Conservation (phyloP, 768 basidiomycete genomes). For the Leucocoprinus birnbaumii region DNA sequence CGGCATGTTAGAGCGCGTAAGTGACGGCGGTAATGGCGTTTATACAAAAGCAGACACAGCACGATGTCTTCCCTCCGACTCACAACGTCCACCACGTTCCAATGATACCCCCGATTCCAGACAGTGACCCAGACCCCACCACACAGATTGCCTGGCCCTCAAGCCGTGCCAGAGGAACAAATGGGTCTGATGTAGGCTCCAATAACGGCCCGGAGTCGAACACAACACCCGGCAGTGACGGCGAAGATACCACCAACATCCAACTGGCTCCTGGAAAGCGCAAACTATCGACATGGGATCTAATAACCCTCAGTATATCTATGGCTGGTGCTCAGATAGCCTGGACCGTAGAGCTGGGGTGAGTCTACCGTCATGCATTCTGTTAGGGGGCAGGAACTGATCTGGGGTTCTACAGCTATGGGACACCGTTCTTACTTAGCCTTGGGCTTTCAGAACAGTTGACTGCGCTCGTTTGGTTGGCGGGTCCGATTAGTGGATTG, state of each 20-base stretch:
- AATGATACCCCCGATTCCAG: constrained; percentile 65
- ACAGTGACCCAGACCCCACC: constrained; percentile 68
- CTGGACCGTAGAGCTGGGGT: constrained; percentile 96
- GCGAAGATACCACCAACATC: constrained; percentile 13
- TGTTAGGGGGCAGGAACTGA: not conserved
- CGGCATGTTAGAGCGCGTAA: not conserved
- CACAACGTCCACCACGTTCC: constrained; percentile 6
- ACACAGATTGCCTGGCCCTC: constrained; percentile 79
- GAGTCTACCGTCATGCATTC: constrained; percentile 21
- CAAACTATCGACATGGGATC: constrained; percentile 58
- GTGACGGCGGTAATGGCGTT: not conserved
- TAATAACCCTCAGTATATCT: constrained; percentile 81
- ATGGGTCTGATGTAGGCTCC: constrained; percentile 23
- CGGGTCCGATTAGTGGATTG: constrained; percentile 92
- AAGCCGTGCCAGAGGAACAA: constrained; percentile 24
- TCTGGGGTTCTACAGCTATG: constrained; percentile 59
- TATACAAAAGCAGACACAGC: not conserved
- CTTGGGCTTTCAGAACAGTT: constrained; percentile 78
- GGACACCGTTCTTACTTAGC: constrained; percentile 85
- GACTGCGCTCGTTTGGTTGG: constrained; percentile 94
- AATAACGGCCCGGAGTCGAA: constrained; percentile 11
- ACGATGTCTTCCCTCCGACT: not conserved
- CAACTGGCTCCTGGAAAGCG: constrained; percentile 29
- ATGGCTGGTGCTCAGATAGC: constrained; percentile 95
- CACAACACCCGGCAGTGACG: constrained; percentile 8